Base-by-base conservation (phyloP, 805 yeast species). In the Metschnikowia corniflorae region DNA sequence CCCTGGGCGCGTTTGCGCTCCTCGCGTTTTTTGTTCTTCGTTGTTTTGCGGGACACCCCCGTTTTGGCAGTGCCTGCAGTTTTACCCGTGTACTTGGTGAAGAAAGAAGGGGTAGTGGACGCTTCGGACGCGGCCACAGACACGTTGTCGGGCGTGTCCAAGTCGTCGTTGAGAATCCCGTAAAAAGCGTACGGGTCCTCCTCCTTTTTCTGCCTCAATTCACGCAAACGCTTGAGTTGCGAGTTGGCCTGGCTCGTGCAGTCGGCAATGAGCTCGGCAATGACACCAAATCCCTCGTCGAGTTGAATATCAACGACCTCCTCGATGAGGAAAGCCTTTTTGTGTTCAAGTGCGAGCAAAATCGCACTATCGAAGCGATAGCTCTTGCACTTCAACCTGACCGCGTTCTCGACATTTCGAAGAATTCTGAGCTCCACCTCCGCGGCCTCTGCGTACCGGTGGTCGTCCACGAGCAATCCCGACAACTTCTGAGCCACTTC, bases 1-100 rank as follows among this genome's bases (percentile, higher is more conserved):
- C 99, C 99, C 51, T 95, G 78, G 2, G 98, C 99, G 42, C 80
- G 76, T 66, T 93, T 93, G 53, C 98, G 78, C 57, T 91, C 98
- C 61, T 91, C 97, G 48, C 98, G 78, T 58, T 96, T 85, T 47
- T 81, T 78, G 61, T 93, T 93, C 65, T 93, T 93, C 6, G 94
- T 76, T 0, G 98, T 89, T 54, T 83, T 76, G 60, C 99, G 77
- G 0, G 96, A 82, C 2, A 93, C 97, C 19, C 97, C 97, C 0
- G 98, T 93, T 55, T 85, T 84, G 4, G 97, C 97, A 3, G 98
- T 93, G 16, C 96, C 96, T 1, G 83, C 72, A 1, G 97, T 89
- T 61, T 91, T 89, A 46, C 97, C 98, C 0, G 98, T 93, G 60
- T 93, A 93, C 56, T 95, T 75, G 1, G 99, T 93, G 65, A 87